These are phyloP conservation scores for Colletotrichum sp. DNA, from an alignment of 2,329 filamentous ascomycete species.

Conservation along the genomic window DNA sequence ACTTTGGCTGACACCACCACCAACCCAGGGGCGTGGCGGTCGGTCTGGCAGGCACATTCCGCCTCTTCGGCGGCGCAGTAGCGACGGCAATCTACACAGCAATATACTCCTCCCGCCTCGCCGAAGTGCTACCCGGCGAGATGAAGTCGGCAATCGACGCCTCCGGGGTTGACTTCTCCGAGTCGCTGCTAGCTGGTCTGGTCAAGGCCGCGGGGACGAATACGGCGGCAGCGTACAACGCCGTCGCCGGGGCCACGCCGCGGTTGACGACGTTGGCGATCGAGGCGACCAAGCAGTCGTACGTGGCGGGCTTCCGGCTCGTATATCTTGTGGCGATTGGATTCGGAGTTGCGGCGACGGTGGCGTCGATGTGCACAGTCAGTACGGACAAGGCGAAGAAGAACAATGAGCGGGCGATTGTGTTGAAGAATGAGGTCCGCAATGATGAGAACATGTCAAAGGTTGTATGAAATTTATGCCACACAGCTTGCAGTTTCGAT, in stretches of 20 bases:
- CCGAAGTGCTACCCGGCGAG: conserved; percentile 22
- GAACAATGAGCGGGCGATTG: conserved; percentile 28
- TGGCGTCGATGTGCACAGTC: conserved; percentile 31
- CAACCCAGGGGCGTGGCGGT: conserved; percentile 34
- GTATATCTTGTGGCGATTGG: conserved; percentile 39
- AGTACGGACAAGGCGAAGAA: conserved; percentile 34
- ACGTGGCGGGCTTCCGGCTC: conserved; percentile 36
- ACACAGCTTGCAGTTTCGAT: background rate
- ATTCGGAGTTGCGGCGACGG: conserved; percentile 35
- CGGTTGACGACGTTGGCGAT: conserved; percentile 27
- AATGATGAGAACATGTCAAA: background rate
- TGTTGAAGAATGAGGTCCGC: conserved; percentile 27
- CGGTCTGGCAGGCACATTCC: conserved; percentile 38
- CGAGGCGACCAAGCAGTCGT: conserved; percentile 32
- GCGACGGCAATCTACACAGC: conserved; percentile 41
- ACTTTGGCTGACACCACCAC: conserved; percentile 20
- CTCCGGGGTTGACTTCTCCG: conserved; percentile 24
- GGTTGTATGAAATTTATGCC: background rate
- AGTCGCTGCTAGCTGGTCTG: conserved; percentile 21
- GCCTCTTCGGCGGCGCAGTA: conserved; percentile 39
- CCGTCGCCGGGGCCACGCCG: conserved; percentile 29
- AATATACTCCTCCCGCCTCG: conserved; percentile 34
- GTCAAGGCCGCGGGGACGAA: conserved; percentile 32
- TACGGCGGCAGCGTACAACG: conserved; percentile 34
- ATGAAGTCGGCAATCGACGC: conserved; percentile 24